Base-by-base conservation (phyloP, 2,329 filamentous ascomycete species). In the Cercospora sp. region DNA sequence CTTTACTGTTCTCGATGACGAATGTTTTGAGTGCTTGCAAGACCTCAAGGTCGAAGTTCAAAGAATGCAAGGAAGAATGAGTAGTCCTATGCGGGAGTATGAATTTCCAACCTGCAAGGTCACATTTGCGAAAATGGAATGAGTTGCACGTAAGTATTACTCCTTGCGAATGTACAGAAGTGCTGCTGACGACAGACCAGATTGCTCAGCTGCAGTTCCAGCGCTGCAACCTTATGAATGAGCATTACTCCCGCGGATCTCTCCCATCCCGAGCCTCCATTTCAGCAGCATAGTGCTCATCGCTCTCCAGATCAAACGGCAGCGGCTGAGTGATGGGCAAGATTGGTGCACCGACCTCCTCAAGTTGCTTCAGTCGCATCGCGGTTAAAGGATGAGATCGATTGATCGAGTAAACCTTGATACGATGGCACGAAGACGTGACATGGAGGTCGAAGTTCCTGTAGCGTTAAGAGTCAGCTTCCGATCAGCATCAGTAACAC, bases 391-490 rank as follows among this genome's bases (percentile, higher is more conserved):
- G 81, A 40, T 79, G 82, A 1, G 78, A 80, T 71, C 79, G 82
- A 77, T 90, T 90, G 63, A 90, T 83, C 71, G 87, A 90, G 76
- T 89, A 90, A 6, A 90, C 77, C 61, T 82, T 85, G 71, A 90
- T 82, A 1, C 87, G 81, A 69, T 90, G 89, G 66, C 85, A 88
- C 0, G 84, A 87, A 6, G 83, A 86, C 0, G 88, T 90, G 3
- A 90, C 87, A 73, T 90, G 88, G 21, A 90, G 77, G 16, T 86
- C 88, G 87, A 87, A 90, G 73, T 90, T 90, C 84, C 83, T 74
- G 40, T 30, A 69, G 21, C 8, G 18, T 61, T 70, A 69, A 63
- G 0, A 40, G 63, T 68, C 21, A 70, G 59, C 18, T 26, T 28
- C 18, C 53, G n/a, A 57, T 32, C 18, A 63, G 10, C 5, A 5